These are phyloP conservation scores for Phytophthora niederhauseri DNA, from an alignment of 352 stramenopile genomes.

Conservation along the genomic window DNA sequence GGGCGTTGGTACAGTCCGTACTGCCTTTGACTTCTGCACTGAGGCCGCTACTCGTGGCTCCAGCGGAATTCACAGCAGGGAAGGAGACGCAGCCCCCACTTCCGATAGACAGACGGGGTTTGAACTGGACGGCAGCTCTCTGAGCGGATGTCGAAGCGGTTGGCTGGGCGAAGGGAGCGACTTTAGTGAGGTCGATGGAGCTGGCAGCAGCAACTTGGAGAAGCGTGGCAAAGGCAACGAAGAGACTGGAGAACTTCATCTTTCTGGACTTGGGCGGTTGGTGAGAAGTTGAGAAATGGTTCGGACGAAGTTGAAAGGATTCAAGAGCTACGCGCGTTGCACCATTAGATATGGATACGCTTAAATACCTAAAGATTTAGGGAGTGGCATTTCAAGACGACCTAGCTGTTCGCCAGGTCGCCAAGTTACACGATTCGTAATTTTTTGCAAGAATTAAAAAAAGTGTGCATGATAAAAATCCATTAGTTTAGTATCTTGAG, in stretches of 20 bases:
- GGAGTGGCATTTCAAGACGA: not conserved
- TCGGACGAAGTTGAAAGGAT: not conserved
- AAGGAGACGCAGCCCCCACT: slow-evolving; percentile 7
- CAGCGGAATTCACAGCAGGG: slow-evolving; percentile 16
- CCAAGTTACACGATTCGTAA: not conserved
- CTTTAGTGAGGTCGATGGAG: slow-evolving; percentile 18
- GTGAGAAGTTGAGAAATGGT: slow-evolving; percentile 5
- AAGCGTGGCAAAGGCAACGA: not conserved
- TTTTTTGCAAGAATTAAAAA: not conserved
- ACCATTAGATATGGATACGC: not conserved
- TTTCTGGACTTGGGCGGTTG: not conserved
- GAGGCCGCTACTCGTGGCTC: slow-evolving; percentile 15
- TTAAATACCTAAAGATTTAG: not conserved
- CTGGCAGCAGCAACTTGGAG: not conserved
- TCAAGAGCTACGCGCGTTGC: not conserved
- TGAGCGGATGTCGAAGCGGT: slow-evolving; percentile 6
- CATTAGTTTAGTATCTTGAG: not conserved
- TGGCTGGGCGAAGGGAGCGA: slow-evolving; percentile 11
- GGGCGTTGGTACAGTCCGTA: slow-evolving; percentile 3
- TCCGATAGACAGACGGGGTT: slow-evolving; percentile 14
- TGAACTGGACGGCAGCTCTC: slow-evolving; percentile 20
- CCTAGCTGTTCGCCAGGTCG: not conserved
- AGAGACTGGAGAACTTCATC: not conserved
- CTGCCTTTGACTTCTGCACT: slow-evolving; percentile 4
- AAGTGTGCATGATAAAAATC: not conserved